phyloP scores from a whole-genome alignment of 2,329 filamentous ascomycete genomes.

The Colletotrichum sansevieriae region DNA sequence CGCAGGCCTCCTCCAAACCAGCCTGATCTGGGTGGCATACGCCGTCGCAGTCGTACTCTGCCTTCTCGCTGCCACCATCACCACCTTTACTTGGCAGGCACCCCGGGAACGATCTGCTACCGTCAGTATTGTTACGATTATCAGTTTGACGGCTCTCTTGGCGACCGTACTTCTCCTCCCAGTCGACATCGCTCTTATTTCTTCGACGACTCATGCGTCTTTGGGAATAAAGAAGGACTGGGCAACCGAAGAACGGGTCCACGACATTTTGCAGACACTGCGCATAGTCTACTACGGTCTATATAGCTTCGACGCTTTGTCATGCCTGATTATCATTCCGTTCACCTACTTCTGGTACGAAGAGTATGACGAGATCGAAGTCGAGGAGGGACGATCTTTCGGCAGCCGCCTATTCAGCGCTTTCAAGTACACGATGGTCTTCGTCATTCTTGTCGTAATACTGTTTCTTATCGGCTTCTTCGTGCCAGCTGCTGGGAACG shows the following conservation, averaged over 20 bases:
- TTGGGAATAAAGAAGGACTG: constrained; percentile 91
- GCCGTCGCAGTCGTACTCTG: constrained; percentile 83
- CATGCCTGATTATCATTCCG: constrained; percentile 90
- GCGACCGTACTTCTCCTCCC: constrained; percentile 93
- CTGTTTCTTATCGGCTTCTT: constrained; percentile 96
- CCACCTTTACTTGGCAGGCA: constrained; percentile 92
- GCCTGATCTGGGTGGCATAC: constrained; percentile 96
- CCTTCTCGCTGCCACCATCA: constrained; percentile 82
- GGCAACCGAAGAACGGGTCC: constrained; percentile 86
- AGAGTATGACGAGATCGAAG: constrained; percentile 93
- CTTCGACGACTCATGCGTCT: constrained; percentile 82
- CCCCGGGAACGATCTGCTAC: constrained; percentile 86
- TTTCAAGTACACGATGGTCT: constrained; percentile 89
- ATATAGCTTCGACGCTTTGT: constrained; percentile 89
- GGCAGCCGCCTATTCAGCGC: constrained; percentile 83
- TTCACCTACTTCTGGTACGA: constrained; percentile 99
- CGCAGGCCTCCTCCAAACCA: constrained; percentile 81
- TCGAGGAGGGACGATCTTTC: constrained; percentile 81
- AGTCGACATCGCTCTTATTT: constrained; percentile 95
- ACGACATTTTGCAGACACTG: constrained; percentile 82
- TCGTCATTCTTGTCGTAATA: constrained; percentile 82
- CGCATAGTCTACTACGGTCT: constrained; percentile 93
- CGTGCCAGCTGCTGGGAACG: constrained; percentile 81
- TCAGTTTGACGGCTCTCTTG: constrained; percentile 88
- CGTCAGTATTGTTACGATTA: constrained; percentile 86